Conservation (phyloP, 2,329 filamentous ascomycete genomes). For the Fusarium chaquense region DNA sequence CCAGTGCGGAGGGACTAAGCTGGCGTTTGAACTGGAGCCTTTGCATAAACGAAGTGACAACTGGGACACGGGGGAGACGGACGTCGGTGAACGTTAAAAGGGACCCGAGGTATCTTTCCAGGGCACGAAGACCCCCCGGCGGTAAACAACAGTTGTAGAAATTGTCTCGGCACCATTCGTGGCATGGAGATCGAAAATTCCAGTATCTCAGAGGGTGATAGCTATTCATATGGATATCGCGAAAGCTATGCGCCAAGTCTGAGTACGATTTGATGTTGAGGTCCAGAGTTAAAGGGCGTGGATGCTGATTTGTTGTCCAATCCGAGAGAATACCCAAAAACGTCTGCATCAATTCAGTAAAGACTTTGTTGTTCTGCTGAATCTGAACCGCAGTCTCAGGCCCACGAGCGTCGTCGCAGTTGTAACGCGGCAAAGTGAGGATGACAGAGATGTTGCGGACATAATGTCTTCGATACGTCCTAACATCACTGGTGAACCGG, state of each 20-base stretch:
- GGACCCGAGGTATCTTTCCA: background rate
- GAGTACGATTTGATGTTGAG: background rate
- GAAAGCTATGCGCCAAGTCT: background rate
- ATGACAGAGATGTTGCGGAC: background rate
- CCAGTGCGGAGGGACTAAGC: background rate
- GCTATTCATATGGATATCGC: background rate
- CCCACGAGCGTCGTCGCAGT: rapidly evolving
- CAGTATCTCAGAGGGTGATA: background rate
- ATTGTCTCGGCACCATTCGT: too few species aligned
- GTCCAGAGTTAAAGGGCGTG: background rate
- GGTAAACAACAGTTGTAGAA: too few species aligned
- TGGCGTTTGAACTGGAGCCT: background rate
- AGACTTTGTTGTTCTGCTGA: background rate
- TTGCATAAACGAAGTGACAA: background rate
- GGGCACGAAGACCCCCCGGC: background rate
- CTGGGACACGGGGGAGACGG: background rate
- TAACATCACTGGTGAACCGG: background rate
- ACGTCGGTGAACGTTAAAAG: background rate
- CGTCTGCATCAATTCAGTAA: background rate
- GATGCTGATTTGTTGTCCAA: background rate
- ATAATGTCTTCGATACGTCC: background rate
- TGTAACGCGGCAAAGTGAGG: background rate
- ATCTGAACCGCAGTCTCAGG: background rate
- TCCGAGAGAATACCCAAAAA: background rate
- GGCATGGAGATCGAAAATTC: background rate